Base-by-base conservation (phyloP, 495 filamentous ascomycete species). In the Daldinia bambusicola region DNA sequence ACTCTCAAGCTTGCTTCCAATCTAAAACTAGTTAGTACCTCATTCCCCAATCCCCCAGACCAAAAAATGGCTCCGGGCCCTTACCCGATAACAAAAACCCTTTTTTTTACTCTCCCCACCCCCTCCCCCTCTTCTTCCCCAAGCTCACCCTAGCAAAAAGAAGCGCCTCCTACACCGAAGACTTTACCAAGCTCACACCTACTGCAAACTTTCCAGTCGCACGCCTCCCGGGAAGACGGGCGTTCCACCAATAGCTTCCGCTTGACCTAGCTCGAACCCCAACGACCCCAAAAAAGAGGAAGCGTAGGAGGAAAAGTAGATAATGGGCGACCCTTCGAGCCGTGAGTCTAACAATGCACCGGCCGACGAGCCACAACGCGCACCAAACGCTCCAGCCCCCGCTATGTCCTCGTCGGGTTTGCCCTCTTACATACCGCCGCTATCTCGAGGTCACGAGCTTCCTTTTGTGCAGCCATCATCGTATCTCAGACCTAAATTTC, bases 401-500 rank as follows among this genome's bases (percentile, higher is more conserved):
- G 64, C 72, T 59, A 72, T 73, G 63, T 62, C 70, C 22, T 71
- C 66, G 48, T 71, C 66, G 48, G 76, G 60, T 61, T 71, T 70
- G 63, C 53, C 59, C 55, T 74, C 71, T 41, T 61, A 61, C 40
- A 66, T 70, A 66, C 66, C 71, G 48, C 60, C 67, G 63, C 63
- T 71, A 37, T 58, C 61, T 70, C 63, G 60, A 70, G 81, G 84
- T 81, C 85, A 85, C 81, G 85, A 86, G 84, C 81, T 82, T 53
- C 81, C 79, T 65, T 86, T 86, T 81, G 93, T 95, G 75, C 89
- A 91, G 84, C 94, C 93, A 74, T 91, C 91, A 63, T 93, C 92
- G 53, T 97, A 94, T 84, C 89, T 96, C 80, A 90, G 89, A 75
- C 91, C 90, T 62, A 85, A 86, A 78, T 79, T 84, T 74, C 80